These are phyloP conservation scores for Sorghum bicolor DNA, from an alignment of 176 grass and related monocot species.

Conservation along the genomic window DNA sequence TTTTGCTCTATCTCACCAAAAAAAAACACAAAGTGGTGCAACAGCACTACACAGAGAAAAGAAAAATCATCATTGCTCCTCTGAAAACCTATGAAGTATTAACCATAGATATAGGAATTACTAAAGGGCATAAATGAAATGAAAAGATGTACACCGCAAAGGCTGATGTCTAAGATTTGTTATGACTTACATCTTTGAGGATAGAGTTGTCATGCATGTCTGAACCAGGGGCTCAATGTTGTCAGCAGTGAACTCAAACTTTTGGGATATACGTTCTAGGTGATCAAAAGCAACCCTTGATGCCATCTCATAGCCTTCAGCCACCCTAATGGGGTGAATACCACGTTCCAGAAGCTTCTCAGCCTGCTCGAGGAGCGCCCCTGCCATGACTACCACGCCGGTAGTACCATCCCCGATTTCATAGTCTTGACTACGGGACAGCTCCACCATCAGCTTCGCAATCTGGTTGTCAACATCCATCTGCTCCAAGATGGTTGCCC, in stretches of 20 bases:
- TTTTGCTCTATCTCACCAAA: neutral
- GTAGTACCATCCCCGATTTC: conserved; percentile 92
- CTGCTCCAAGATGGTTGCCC: conserved; percentile 82
- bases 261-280: conserved; percentile 61
- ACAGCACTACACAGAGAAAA: neutral
- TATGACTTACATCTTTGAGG: conserved; percentile 80
- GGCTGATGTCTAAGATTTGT: neutral
- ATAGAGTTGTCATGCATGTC: conserved; percentile 85
- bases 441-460: conserved; percentile 84
- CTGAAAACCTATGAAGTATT: neutral
- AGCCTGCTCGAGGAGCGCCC: conserved; percentile 71
- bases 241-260: conserved; percentile 60
- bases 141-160: neutral
- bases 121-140: neutral
- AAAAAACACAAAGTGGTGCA: neutral
- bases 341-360: conserved; percentile 80
- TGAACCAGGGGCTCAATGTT: conserved; percentile 59
- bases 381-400: conserved; percentile 76
- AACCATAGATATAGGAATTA: neutral
- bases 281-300: conserved; percentile 80
- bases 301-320: conserved; percentile 92
- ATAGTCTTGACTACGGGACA: conserved; percentile 80
- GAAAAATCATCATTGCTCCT: neutral
- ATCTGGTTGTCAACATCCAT: conserved; percentile 96
- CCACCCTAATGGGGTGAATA: conserved; percentile 77